A percentile compares a stretch with the other conserved stretches of the same genome.
Evolutionary conservation across 148 eudicot genomes (phyloP).

Genomic region (Talinum fruticosum): DNA sequence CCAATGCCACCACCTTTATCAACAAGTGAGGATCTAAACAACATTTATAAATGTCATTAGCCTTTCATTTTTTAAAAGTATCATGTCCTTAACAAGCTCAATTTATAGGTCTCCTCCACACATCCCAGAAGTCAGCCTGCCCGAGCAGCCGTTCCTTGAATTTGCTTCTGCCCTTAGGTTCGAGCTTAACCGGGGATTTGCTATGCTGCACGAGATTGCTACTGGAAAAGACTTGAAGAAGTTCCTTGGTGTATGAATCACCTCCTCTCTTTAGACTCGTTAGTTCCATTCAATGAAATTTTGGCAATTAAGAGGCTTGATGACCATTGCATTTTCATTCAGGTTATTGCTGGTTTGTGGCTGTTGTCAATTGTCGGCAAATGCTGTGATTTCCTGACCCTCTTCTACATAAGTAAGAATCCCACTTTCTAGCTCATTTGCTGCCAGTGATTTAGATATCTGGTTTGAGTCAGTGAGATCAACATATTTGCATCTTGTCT

Average conservation of each 20-base stretch:
- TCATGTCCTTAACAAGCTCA: slow-evolving; percentile 18
- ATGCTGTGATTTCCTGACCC: slow-evolving; percentile 68
- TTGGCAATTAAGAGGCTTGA: neutral
- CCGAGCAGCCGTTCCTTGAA: slow-evolving; percentile 43
- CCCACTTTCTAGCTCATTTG: neutral
- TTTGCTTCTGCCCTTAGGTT: slow-evolving; percentile 36
- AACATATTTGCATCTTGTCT: neutral
- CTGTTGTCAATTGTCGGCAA: slow-evolving; percentile 57
- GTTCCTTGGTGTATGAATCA: slow-evolving; percentile 49
- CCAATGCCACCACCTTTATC: slow-evolving; percentile 63
- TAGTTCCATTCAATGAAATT: neutral
- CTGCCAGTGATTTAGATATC: neutral
- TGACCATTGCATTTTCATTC: slow-evolving; percentile 14
- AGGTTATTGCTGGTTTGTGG: slow-evolving; percentile 67
- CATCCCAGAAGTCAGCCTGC: slow-evolving; percentile 52
- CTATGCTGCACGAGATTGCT: slow-evolving; percentile 45
- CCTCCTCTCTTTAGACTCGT: neutral
- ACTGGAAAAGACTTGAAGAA: slow-evolving; percentile 59
- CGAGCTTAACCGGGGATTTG: slow-evolving; percentile 48
- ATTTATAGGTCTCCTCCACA: slow-evolving; percentile 46
- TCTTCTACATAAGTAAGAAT: slow-evolving; percentile 60
- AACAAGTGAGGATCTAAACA: slow-evolving; percentile 29
- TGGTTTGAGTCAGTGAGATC: neutral
- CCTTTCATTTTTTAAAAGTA: slow-evolving; percentile 25
- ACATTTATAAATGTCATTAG: neutral